These are phyloP conservation scores for Eutrema japonicum DNA, from an alignment of 345 rosid species.

Conservation along the genomic window DNA sequence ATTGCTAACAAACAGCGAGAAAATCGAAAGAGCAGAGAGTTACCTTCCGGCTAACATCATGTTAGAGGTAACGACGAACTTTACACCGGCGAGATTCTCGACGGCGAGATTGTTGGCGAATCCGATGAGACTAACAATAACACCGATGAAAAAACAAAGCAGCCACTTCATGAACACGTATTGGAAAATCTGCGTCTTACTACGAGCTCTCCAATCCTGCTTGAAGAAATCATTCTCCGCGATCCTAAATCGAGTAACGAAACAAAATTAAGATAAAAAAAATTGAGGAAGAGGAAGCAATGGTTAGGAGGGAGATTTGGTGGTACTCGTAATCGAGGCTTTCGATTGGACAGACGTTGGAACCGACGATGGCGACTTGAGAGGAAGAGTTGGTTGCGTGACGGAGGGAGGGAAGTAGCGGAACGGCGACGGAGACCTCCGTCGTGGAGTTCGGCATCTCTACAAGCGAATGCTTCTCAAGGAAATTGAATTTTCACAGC, in stretches of 20 bases:
- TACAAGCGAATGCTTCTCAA: background rate
- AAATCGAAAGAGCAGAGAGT: background rate
- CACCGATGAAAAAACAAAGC: constrained; percentile 69
- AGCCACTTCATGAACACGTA: constrained; percentile 83
- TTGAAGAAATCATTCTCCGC: constrained; percentile 88
- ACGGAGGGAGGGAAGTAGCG: constrained; percentile 57
- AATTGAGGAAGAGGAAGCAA: background rate
- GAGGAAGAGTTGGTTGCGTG: constrained; percentile 66
- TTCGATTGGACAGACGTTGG: constrained; percentile 77
- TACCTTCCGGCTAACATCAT: constrained; percentile 78
- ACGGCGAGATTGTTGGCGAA: constrained; percentile 85
- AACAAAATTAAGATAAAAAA: background rate
- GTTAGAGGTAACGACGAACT: constrained; percentile 87
- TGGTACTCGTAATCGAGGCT: constrained; percentile 93
- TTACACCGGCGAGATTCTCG: constrained; percentile 82
- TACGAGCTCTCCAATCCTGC: constrained; percentile 87
- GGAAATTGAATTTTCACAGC: background rate
- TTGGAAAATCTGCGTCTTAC: constrained; percentile 66
- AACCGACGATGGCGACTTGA: constrained; percentile 93
- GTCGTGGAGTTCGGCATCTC: constrained; percentile 28
- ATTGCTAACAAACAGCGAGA: constrained; percentile 1
- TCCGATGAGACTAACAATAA: constrained; percentile 75
- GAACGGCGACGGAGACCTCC: constrained; percentile 54
- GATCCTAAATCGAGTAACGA: constrained; percentile 49
- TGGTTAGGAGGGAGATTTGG: background rate